Percentiles rank a stretch among this genome's conserved stretches.
These are phyloP conservation scores for Fusarium tricinctum DNA, from an alignment of 2,329 filamentous ascomycete species.

Conservation along the genomic window DNA sequence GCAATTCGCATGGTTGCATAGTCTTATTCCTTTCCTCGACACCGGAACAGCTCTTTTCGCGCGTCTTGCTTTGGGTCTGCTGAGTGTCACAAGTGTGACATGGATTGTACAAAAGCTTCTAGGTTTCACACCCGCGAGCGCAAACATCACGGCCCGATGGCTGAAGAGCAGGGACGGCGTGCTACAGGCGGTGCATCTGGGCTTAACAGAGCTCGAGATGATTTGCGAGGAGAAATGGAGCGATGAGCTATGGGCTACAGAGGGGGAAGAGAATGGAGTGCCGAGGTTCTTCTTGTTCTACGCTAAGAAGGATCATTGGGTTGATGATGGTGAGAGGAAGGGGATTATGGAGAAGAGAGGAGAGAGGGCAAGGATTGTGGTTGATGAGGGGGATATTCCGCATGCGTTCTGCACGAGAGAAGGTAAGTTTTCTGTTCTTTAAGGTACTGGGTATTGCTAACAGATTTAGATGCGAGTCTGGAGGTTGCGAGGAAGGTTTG, in stretches of 20 bases:
- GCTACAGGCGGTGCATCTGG: slow-evolving; percentile 71
- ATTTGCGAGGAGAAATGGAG: slow-evolving; percentile 73
- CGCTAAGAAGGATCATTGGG: slow-evolving; percentile 73
- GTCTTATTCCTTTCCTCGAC: slow-evolving; percentile 59
- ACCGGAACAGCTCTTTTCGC: slow-evolving; percentile 57
- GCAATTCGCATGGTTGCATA: slow-evolving; percentile 57
- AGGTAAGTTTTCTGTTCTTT: slow-evolving; percentile 46
- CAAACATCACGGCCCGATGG: slow-evolving; percentile 66
- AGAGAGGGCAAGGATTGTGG: slow-evolving; percentile 62
- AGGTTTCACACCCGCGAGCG: slow-evolving; percentile 64
- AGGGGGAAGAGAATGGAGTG: slow-evolving; percentile 36
- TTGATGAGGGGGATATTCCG: slow-evolving; percentile 69
- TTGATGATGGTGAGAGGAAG: slow-evolving; percentile 68
- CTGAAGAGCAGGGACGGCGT: slow-evolving; percentile 70
- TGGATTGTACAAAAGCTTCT: slow-evolving; percentile 61
- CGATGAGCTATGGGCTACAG: slow-evolving; percentile 69
- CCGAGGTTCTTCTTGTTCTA: slow-evolving; percentile 73
- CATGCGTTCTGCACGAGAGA: slow-evolving; percentile 71
- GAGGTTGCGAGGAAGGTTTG: slow-evolving; percentile 38
- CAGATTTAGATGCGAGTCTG: slow-evolving; percentile 31
- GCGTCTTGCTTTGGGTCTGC: slow-evolving; percentile 59
- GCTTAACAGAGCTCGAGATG: slow-evolving; percentile 69
- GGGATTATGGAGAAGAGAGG: slow-evolving; percentile 64
- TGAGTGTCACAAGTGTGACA: slow-evolving; percentile 57
- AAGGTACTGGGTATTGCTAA: slow-evolving; percentile 13